Evolutionary conservation across 2,329 filamentous ascomycete species (phyloP).

Genomic region (Tolypocladium sp.): DNA sequence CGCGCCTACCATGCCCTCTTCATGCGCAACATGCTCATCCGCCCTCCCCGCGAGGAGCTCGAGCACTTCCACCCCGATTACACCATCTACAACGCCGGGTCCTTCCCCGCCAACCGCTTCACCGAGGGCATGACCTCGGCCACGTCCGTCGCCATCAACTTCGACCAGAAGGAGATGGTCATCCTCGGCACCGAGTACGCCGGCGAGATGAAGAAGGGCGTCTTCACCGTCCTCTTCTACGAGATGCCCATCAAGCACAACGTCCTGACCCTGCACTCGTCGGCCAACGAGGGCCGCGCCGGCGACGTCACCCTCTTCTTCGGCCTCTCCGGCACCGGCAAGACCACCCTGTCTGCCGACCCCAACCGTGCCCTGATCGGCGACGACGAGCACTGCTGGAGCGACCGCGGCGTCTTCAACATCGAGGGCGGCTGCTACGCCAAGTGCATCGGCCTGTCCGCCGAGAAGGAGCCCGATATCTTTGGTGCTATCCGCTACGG

Average conservation of each 20-base stretch:
- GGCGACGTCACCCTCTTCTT: constrained; percentile 99
- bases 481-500: constrained; percentile 93
- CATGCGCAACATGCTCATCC: constrained; percentile 99
- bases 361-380: constrained; percentile 93
- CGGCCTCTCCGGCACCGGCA: constrained; percentile 94
- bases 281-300: constrained; percentile 89
- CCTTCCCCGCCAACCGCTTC: constrained; percentile 96
- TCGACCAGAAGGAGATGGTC: constrained; percentile 99
- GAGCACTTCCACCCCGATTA: constrained; percentile 98
- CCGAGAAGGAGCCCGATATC: constrained; percentile 98
- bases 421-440: constrained; percentile 99
- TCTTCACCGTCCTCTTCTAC: constrained; percentile 99
- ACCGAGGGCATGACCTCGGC: constrained; percentile 98
- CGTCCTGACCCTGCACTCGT: constrained; percentile 95
- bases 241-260: constrained; percentile 99
- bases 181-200: constrained; percentile 98
- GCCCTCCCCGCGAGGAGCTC: constrained; percentile 81
- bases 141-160: constrained; percentile 98
- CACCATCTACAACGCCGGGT: constrained; percentile 98
- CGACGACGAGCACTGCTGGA: constrained; percentile 99
- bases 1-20: constrained; percentile 99
- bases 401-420: constrained; percentile 94
- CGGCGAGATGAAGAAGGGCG: constrained; percentile 75
- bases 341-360: constrained; percentile 96
- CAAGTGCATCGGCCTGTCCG: constrained; percentile 95